Evolutionary conservation across 1,284 basidiomycete genomes (phyloP), one percentile per base, ranked within the genome.

Genomic region (Cryptococcus amylolentus): DNA sequence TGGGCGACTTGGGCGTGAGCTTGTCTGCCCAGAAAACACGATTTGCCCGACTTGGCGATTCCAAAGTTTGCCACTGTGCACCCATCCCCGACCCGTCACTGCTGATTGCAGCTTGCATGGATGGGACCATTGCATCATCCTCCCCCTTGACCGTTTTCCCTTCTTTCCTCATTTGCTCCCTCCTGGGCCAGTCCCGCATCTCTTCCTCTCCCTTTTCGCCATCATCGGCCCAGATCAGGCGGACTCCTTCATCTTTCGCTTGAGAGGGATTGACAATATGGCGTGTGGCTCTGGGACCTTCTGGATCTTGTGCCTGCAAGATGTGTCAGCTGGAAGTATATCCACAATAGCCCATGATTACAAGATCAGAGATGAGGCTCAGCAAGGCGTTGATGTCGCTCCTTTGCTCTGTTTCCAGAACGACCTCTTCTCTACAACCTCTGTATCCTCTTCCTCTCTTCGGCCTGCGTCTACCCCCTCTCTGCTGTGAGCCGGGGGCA

Each of bases 251-350:
- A 46, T 65, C 63, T 43, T 58, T 51, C 31, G 42, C 40, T 12
- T 26, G 38, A 23, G 47, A 27, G 31, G 59, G 57, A 35, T 66
- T 66, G 39, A 54, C 13, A 35, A 64, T 58, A 47, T 65, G 61
- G 49, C 63, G 54, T 1, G 60, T 42, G 4, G 57, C 61, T 16
- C 51, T 39, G 3, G 48, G 51, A 12, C 50, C 55, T 28, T 45
- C 54, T 31, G 9, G 38, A 23, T 16, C 38, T 12, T 31, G 6
- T 51, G 9, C 44, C 20, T 46, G 27, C 2, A 4, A 42, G 8
- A 23, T 8, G 14, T 23, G 5, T 42, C 16, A n/a, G n/a, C 41
- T 16, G 8, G 9, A 5, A 42, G n/a, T 20, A 45, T 37, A 39
- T 23, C 23, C 10, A 37, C 20, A 31, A 23, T 6, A 14, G 14